Base-by-base conservation (phyloP, 495 filamentous ascomycete genomes). In the Trypethelium eluteriae region DNA sequence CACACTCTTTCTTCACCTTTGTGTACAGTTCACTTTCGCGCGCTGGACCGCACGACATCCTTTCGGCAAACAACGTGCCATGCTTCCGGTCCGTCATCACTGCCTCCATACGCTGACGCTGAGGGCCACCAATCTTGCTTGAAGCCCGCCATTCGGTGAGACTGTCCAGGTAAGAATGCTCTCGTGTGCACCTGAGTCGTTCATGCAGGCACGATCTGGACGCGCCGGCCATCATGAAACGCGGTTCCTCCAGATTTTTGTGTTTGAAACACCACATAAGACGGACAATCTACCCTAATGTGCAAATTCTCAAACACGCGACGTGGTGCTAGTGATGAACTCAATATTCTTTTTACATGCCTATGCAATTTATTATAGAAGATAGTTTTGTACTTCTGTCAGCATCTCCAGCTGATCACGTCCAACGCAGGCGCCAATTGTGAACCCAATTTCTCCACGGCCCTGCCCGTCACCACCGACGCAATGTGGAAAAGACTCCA, bases 211-310 rank as follows among this genome's bases (percentile, higher is more conserved):
- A 6, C 18, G 18, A 34, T 59, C 5, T 59, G 7, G 6, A 59
- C 53, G 53, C 53, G 53, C 53, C 53, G 53, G 53, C 36, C 25
- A 59, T 35, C 11, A 36, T 59, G 53, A 59, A 59, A 59, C 53
- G 53, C 53, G 53, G 53, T 32, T 59, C 53, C 32, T 9, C 18
- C 12, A 46, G 16, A 46, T 46, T 16, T 18, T 14, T 25, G 49
- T 53, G 53, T 59, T 59, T 59, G 53, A 59, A 59, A 59, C 53
- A 59, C 53, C 53, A 59, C 53, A 59, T 36, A 59, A 59, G 53
- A 36, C 53, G 53, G 53, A 59, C 7, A 7, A 7, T 59, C 32
- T 34, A 14, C 53, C 32, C 53, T 36, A 36, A 32, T 36, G 25
- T 36, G 53, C 53, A 59, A 59, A 59, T 32, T 36, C 18, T 59